These are phyloP conservation scores for Acacia melanoxylon DNA, from an alignment of 306 rosid species.

Conservation along the genomic window DNA sequence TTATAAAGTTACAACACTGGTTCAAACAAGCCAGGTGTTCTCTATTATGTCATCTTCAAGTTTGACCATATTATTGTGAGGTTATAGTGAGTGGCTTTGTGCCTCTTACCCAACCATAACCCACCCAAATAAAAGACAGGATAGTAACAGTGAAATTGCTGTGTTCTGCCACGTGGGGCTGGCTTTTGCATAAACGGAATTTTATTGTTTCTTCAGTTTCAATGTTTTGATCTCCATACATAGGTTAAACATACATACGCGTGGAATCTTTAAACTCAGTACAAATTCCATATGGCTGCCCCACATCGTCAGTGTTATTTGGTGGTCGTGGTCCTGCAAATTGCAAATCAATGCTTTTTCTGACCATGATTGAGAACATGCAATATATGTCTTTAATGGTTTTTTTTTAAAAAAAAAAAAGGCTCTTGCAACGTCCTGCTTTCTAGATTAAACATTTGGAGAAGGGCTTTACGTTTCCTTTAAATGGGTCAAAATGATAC, in stretches of 20 bases:
- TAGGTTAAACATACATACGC: conserved; percentile 15
- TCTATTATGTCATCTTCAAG: conserved; percentile 2
- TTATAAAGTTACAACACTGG: background rate
- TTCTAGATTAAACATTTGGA: conserved; percentile 21
- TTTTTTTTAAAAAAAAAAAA: background rate
- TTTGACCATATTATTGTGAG: conserved; percentile 29
- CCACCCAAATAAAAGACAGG: conserved; percentile 35
- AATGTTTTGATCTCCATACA: conserved; percentile 21
- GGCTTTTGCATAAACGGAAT: conserved; percentile 26
- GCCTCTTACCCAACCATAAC: conserved; percentile 18
- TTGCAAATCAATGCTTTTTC: conserved; percentile 20
- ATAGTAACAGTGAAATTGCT: conserved; percentile 20
- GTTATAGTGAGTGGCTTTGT: conserved; percentile 22
- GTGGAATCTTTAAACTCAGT: conserved; percentile 43
- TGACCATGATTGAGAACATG: conserved; percentile 21
- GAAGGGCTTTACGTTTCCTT: conserved; percentile 6
- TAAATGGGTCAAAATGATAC: conserved; percentile 32
- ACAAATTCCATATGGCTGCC: conserved; percentile 10
- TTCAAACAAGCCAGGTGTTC: conserved; percentile 20
- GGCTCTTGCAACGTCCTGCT: background rate
- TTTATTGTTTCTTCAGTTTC: conserved; percentile 16
- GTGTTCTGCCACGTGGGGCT: conserved; percentile 35
- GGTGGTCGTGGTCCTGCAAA: conserved; percentile 46
- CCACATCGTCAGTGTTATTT: conserved; percentile 10
- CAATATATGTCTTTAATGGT: conserved; percentile 15